Percentiles rank a stretch among this genome's conserved stretches.
Conservation (phyloP, 108 stramenopile species). For the Skeletonema costatum region DNA sequence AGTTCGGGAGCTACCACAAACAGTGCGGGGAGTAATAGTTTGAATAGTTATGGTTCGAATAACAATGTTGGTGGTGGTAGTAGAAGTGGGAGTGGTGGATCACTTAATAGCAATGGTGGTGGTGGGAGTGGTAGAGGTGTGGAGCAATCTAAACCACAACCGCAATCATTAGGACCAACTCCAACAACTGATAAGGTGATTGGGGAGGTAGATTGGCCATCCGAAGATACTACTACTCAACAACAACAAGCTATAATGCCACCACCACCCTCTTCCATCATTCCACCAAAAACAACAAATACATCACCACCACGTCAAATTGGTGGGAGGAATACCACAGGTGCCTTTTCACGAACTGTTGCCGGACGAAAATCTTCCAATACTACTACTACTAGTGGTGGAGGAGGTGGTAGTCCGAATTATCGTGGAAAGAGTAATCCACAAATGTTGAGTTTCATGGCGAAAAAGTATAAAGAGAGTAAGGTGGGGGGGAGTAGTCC, state of each 20-base stretch:
- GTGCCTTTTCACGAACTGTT: not conserved
- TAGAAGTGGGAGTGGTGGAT: not conserved
- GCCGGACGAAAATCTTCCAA: not conserved
- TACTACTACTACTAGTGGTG: not conserved
- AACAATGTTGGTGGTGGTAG: not conserved
- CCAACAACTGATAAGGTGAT: too few relatives aligned
- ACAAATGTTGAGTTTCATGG: conserved; percentile 2
- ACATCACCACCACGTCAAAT: not conserved
- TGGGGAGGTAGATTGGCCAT: too few relatives aligned
- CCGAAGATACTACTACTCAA: too few relatives aligned
- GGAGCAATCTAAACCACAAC: not conserved
- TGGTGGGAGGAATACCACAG: not conserved
- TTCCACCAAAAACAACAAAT: not conserved
- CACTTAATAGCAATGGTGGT: not conserved
- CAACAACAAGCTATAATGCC: too few relatives aligned
- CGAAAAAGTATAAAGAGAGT: conserved; percentile 2
- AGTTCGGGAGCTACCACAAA: not conserved
- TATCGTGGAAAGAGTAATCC: not conserved
- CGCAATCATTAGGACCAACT: not conserved
- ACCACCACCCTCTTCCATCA: not conserved
- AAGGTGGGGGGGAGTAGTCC: not conserved
- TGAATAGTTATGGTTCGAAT: not conserved
- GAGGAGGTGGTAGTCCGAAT: not conserved
- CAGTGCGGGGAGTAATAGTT: not conserved
- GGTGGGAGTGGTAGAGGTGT: not conserved